Base-by-base conservation (phyloP, 2,329 filamentous ascomycete species). In the Botryosphaeria dothidea region DNA sequence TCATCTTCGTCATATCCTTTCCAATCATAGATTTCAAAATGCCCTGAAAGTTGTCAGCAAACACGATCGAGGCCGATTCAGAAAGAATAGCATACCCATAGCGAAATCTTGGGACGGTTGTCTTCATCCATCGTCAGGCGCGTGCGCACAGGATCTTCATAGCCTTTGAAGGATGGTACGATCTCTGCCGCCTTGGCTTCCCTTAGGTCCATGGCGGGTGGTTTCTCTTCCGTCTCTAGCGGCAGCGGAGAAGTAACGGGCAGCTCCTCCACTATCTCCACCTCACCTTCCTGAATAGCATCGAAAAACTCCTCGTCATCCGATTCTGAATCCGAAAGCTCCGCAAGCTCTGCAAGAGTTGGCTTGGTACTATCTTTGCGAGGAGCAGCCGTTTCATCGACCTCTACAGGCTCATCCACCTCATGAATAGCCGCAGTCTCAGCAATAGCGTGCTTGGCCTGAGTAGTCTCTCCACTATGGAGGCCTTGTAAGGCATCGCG, bases 1-100 rank as follows among this genome's bases (percentile, higher is more conserved):
- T 98, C 94, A 99, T 99, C 82, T 96, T 98, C 41, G 95, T 98
- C 95, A 99, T 98, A 75, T 99, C 95, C 77, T 99, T 98, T 68
- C 95, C 95, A 78, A 99, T 97, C 95, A 99, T 98, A 23, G 94
- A 98, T 81, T 98, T 99, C 68, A 99, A 82, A 71, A 99, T 97
- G 69, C 91, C 90, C 93, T 97, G 69, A 1, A 25, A 31, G 1
- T 11, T 9, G 68, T 79, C 66, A 79, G 75, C 62, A 5, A 5
- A 9, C 27, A 17, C n/a, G n/a, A 34, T 34, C 31, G 31, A n/a
- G 3, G 17, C 2, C 57, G 9, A 62, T 8, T 45, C 5, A 17
- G 15, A 41, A 31, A 17, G 23, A 15, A 45, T 4, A 49, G 81
- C 90, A 80, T 86, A 96, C 93, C 95, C 95, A 99, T 48, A 99